These are phyloP conservation scores for Colletotrichum cordylinicola DNA, from an alignment of 2,329 filamentous ascomycete species.

Conservation along the genomic window DNA sequence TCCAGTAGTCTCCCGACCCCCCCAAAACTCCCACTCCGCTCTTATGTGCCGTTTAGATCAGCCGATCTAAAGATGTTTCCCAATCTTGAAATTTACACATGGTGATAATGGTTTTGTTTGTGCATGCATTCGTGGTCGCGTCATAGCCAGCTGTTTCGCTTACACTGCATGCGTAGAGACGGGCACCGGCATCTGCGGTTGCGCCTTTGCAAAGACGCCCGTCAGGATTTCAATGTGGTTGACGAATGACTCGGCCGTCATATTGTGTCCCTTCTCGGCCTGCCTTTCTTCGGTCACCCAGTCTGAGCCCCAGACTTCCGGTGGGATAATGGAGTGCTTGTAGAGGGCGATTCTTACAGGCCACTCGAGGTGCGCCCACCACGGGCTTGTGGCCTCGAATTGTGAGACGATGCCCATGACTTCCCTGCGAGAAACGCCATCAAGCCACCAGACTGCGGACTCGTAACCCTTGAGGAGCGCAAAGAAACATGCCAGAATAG, in stretches of 20 bases:
- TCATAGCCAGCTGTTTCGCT: conserved; percentile 13
- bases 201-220: conserved; percentile 37
- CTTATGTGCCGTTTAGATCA: background rate
- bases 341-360: conserved; percentile 64
- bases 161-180: conserved; percentile 20
- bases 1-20: background rate
- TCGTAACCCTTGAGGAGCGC: conserved; percentile 68
- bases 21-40: background rate
- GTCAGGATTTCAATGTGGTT: conserved; percentile 53
- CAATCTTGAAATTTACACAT: background rate
- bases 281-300: conserved; percentile 49
- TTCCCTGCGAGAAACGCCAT: conserved; percentile 69
- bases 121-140: background rate
- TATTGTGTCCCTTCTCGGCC: conserved; percentile 32
- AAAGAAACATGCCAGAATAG: conserved; percentile 71
- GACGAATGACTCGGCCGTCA: conserved; percentile 36
- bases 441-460: conserved; percentile 69
- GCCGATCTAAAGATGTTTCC: background rate
- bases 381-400: conserved; percentile 63
- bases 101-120: background rate
- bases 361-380: conserved; percentile 69
- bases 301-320: conserved; percentile 62
- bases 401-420: conserved; percentile 67
- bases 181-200: conserved; percentile 31
- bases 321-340: conserved; percentile 57